These are phyloP conservation scores for Porogramme epimiltina DNA, from an alignment of 1,284 basidiomycete species.

Conservation along the genomic window DNA sequence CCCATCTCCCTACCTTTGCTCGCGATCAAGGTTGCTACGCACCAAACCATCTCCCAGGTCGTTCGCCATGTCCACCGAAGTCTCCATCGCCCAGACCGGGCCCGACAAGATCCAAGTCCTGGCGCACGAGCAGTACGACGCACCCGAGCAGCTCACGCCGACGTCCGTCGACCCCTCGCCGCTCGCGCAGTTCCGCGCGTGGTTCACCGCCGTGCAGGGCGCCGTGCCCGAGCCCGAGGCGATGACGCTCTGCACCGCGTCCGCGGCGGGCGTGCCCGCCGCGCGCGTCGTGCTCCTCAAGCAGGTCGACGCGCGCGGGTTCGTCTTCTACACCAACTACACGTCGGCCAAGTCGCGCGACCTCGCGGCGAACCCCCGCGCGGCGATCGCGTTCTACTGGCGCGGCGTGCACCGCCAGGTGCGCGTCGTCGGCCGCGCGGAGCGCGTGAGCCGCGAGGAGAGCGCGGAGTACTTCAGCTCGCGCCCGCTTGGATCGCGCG, in stretches of 20 bases:
- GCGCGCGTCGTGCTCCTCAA: conserved; percentile 92
- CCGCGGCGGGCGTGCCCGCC: conserved; percentile 75
- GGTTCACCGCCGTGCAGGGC: conserved; percentile 74
- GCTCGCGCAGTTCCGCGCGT: conserved; percentile 79
- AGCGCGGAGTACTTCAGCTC: conserved; percentile 85
- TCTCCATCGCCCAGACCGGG: conserved; percentile 27
- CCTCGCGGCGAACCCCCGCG: conserved; percentile 75
- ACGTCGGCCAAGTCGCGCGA: conserved; percentile 89
- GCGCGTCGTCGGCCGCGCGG: conserved; percentile 84
- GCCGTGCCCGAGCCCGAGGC: conserved; percentile 84
- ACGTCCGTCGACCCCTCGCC: conserved; percentile 64
- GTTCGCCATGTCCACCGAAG: conserved; percentile 19
- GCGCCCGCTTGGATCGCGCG: conserved; percentile 80
- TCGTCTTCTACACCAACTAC: conserved; percentile 98
- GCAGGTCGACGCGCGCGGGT: conserved; percentile 82
- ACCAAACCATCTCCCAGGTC: neutral
- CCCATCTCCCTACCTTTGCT: neutral
- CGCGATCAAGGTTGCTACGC: neutral
- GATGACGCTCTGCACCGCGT: conserved; percentile 84
- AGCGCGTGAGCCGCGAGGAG: conserved; percentile 72
- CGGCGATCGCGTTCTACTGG: conserved; percentile 92
- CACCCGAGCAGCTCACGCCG: conserved; percentile 62
- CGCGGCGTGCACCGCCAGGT: conserved; percentile 81
- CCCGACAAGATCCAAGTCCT: conserved; percentile 64
- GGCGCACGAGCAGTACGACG: conserved; percentile 76